These are phyloP conservation scores for Graphilbum sp. DNA, from an alignment of 2,329 filamentous ascomycete genomes.

Conservation along the genomic window DNA sequence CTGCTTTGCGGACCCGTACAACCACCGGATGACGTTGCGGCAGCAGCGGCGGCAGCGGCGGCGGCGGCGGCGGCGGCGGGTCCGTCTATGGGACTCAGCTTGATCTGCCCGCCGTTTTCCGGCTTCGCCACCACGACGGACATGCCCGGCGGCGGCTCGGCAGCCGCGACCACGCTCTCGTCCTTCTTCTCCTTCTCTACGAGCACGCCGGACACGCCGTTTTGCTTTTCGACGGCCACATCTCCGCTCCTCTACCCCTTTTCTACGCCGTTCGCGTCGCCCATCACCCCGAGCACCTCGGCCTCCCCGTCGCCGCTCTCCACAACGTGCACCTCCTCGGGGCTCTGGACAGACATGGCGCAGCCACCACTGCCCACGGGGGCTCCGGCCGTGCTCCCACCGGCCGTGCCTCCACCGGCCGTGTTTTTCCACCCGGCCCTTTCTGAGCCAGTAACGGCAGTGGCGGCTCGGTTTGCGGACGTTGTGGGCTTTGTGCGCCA, in stretches of 20 bases:
- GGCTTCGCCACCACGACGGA: constrained; percentile 5
- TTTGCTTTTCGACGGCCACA: constrained; percentile 1
- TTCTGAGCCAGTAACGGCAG: neutral
- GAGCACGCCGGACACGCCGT: constrained; percentile 6
- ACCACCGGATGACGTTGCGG: too few species aligned
- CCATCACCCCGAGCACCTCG: neutral
- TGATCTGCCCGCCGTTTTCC: constrained; percentile 6
- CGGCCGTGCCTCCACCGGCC: too few species aligned
- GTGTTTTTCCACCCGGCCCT: neutral
- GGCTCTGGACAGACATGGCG: too few species aligned
- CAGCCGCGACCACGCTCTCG: constrained; percentile 4
- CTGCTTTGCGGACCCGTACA: neutral
- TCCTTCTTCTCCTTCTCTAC: constrained; percentile 3
- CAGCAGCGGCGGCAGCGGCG: too few species aligned
- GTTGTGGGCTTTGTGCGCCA: neutral
- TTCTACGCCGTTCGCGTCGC: constrained; percentile 4
- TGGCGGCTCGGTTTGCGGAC: neutral
- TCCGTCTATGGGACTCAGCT: neutral
- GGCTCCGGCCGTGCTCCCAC: neutral
- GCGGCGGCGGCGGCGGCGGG: too few species aligned
- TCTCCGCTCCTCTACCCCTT: neutral
- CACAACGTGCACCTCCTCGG: too few species aligned
- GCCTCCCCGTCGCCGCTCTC: neutral
- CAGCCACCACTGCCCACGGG: neutral
- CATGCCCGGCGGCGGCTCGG: neutral